Base-by-base conservation (phyloP, 2,329 filamentous ascomycete species). In the Cryphonectria radicalis region DNA sequence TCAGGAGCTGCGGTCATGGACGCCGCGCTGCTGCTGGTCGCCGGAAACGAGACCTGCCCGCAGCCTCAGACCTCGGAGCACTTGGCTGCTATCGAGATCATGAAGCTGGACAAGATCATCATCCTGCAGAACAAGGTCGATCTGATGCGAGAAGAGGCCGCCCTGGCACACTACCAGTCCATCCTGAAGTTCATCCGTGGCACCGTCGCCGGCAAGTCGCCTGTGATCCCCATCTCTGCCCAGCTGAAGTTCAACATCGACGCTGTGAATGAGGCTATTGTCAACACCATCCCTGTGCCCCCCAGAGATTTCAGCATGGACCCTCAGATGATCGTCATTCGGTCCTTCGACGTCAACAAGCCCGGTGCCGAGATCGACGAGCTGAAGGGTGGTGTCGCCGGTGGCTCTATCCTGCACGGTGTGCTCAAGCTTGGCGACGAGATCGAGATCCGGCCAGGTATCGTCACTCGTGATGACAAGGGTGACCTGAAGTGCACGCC, bases 221-320 rank as follows among this genome's bases (percentile, higher is more conserved):
- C 96, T 69, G 94, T 99, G 80, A 97, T 99, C 75, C 97, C 96
- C 75, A 98, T 99, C 81, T 92, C 96, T 70, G 96, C 96, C 65
- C 96, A 99, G 88, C 88, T 99, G 79, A 98, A 98, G 87, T 97
- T 98, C 90, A 99, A 99, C 87, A 97, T 99, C 80, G 96, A 99
- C 81, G 95, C 95, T 76, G 93, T 98, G 84, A 97, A 97, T 85
- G 95, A 99, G 84, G 91, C 94, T 78, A 93, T 99, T 75, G 93
- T 98, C 82, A 94, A 93, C 80, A 97, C 93, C 78, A 98, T 99
- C 77, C 96, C 96, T 37, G 92, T 98, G 13, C 96, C 96, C 22
- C 85, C 92, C 73, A 90, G 96, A 82, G 95, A 98, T 82, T 98
- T 99, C 86, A 90, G 90, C 76, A 90, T 92, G 77, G 93, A 95